Evolutionary conservation across 2,329 filamentous ascomycete species (phyloP), one percentile per base, ranked within the genome.

Genomic region (Cladosporium phlei): DNA sequence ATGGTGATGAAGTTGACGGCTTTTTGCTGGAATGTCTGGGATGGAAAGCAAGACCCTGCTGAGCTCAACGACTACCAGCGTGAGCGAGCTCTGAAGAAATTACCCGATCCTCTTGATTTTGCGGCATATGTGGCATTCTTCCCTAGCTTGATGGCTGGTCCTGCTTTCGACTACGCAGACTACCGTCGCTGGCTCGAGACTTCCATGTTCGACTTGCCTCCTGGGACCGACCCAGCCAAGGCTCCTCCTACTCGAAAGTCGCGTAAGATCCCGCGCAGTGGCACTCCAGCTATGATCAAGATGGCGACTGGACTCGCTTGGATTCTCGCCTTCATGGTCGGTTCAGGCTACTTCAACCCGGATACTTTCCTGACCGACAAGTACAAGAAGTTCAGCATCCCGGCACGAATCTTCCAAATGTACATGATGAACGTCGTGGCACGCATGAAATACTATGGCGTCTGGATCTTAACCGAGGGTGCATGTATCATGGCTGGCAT

Each of bases 11-110:
- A 98, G 64, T 80, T 98, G 27, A 88, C 83, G 17, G 86, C 91
- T 4, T 98, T 98, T 63, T 95, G 88, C 71, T 98, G 93, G 93
- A 97, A 97, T 63, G 84, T 97, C 7, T 89, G 93, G 59, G 93
- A 98, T 65, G 94, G 93, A 16, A 82, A 84, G 49, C 75, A 95
- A 16, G 82, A 88, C 3, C 80, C 85, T 14, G 77, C 84, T 33
- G 80, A 90, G 48, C 78, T 98, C n/a, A 87, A 86, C 1, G 87
- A 93, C 39, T 80, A 85, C 35, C 93, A 98, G 65, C 90, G 85
- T 61, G 86, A 90, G 54, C 82, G 87, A 22, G 85, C 86, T 37
- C 77, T 98, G 32, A 76, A 74, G 44, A 69, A 86, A 35, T 74
- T 98, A 46, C 94, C 94, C 0, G 67, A 72, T 16, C 62, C 93